These are phyloP conservation scores for Xylaria nigripes DNA, from an alignment of 495 filamentous ascomycete species.

Conservation along the genomic window DNA sequence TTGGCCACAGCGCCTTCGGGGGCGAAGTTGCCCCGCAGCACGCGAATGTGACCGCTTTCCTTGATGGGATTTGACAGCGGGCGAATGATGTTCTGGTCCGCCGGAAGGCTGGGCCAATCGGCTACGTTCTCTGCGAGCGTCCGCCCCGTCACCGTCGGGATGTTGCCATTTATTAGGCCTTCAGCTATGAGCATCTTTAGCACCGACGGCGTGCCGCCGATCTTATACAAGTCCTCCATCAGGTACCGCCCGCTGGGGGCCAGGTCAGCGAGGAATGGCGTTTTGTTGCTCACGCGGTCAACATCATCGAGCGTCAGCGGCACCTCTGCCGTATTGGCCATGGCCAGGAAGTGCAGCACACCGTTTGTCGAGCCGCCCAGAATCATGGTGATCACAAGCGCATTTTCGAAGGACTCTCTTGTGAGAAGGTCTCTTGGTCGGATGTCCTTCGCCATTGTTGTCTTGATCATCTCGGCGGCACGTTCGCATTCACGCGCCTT, in stretches of 20 bases:
- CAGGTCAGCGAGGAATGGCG: constrained; percentile 89
- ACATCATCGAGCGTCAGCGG: constrained; percentile 80
- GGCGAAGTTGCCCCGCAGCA: constrained; percentile 83
- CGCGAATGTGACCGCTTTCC: constrained; percentile 76
- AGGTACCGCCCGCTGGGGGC: constrained; percentile 80
- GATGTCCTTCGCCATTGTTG: constrained; percentile 80
- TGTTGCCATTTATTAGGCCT: constrained; percentile 70
- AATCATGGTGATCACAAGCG: constrained; percentile 86
- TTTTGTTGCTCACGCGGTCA: constrained; percentile 77
- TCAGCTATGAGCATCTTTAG: constrained; percentile 85
- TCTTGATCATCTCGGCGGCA: constrained; percentile 75
- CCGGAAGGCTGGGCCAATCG: constrained; percentile 69
- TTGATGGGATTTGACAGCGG: constrained; percentile 81
- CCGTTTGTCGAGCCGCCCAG: constrained; percentile 88
- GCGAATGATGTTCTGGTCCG: constrained; percentile 79
- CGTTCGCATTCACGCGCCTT: constrained; percentile 90
- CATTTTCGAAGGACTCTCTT: constrained; percentile 83
- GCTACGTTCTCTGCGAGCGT: constrained; percentile 84
- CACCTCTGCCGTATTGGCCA: constrained; percentile 84
- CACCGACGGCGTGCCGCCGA: constrained; percentile 85
- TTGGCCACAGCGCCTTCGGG: constrained; percentile 92
- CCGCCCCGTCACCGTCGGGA: constrained; percentile 86
- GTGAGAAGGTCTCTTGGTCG: constrained; percentile 77
- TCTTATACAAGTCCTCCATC: constrained; percentile 92
- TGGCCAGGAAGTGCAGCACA: constrained; percentile 89